These are phyloP conservation scores for Pichia exigua DNA, from an alignment of 805 yeast genomes.

Conservation along the genomic window DNA sequence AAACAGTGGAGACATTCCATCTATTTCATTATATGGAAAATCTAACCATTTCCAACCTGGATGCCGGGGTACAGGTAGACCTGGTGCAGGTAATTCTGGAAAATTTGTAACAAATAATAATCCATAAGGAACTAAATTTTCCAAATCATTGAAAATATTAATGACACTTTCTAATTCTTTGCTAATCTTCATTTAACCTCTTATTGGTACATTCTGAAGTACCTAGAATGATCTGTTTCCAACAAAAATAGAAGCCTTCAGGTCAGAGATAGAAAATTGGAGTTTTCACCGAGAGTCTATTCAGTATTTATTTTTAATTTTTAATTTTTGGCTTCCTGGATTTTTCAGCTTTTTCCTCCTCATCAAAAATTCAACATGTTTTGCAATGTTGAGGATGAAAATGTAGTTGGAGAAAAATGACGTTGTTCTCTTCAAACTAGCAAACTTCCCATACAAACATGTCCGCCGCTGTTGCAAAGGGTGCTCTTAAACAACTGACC, in stretches of 20 bases:
- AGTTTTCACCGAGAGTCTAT: neutral
- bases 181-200: neutral
- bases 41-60: slow-evolving; percentile 55
- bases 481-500: slow-evolving; percentile 10
- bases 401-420: too few relatives aligned
- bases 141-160: slow-evolving; percentile 32
- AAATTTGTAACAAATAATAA: slow-evolving; percentile 35
- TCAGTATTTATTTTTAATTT: too few relatives aligned
- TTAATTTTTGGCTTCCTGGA: neutral
- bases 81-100: slow-evolving; percentile 35
- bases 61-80: slow-evolving; percentile 25
- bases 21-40: slow-evolving; percentile 28
- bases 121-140: slow-evolving; percentile 40
- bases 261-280: too few relatives aligned
- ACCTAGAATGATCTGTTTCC: neutral
- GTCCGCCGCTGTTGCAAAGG: slow-evolving; percentile 16
- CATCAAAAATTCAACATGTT: neutral
- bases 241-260: too few relatives aligned
- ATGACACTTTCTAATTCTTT: neutral
- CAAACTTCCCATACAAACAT: neutral
- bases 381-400: neutral
- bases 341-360: neutral
- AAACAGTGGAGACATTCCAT: slow-evolving; percentile 13
- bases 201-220: neutral
- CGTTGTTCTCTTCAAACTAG: neutral